phyloP scores from a whole-genome alignment of 805 yeast species.

The Candida suzukii region DNA sequence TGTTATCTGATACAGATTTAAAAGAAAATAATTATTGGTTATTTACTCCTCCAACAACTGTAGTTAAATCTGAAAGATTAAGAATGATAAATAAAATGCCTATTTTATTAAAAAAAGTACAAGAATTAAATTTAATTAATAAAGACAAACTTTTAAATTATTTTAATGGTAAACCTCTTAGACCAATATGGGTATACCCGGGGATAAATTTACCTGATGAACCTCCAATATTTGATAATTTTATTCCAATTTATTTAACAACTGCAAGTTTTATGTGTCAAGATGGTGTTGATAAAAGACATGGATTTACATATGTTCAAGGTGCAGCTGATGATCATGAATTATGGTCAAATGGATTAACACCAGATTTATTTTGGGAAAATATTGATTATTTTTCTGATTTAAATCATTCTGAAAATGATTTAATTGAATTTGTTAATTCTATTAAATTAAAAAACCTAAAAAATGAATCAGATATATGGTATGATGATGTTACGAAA shows the following conservation, averaged over 20 bases:
- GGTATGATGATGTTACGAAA: constrained; percentile 6
- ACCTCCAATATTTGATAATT: constrained; percentile 8
- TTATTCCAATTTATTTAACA: constrained; percentile 40
- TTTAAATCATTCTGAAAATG: constrained; percentile 21
- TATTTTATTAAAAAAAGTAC: constrained; percentile 37
- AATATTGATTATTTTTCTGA: constrained; percentile 21
- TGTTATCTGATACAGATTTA: constrained; percentile 27
- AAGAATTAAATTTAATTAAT: constrained; percentile 32
- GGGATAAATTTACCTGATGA: constrained; percentile 20
- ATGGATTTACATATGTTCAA: constrained; percentile 63
- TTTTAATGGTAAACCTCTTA: constrained; percentile 40
- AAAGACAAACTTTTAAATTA: constrained; percentile 21
- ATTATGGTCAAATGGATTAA: constrained; percentile 60
- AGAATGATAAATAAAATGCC: constrained; percentile 44
- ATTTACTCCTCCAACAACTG: constrained; percentile 42
- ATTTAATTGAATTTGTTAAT: constrained; percentile 13
- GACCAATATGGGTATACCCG: constrained; percentile 71
- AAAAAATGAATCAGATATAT: not conserved
- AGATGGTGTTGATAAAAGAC: constrained; percentile 44
- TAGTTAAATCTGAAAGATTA: constrained; percentile 49
- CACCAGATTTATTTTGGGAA: constrained; percentile 53
- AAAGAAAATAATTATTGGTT: constrained; percentile 27
- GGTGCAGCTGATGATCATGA: constrained; percentile 97
- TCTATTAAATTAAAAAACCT: not conserved
- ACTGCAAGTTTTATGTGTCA: constrained; percentile 59